Base-by-base conservation (phyloP, 2,329 filamentous ascomycete genomes). In the Tolypocladium guangdongense region DNA sequence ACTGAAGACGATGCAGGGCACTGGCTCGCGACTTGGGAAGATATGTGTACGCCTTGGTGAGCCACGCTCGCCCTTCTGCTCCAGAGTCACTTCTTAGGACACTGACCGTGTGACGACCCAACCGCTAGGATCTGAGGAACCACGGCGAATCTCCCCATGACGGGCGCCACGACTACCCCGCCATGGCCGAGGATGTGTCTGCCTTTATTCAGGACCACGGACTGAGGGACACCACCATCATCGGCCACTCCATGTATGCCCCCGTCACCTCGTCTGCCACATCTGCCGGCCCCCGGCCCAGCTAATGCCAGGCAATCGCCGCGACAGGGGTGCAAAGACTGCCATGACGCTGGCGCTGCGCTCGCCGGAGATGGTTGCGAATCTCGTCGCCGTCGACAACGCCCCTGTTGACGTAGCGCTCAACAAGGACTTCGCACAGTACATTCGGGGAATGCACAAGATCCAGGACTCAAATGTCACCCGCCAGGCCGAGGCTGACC, bases 121-220 rank as follows among this genome's bases (percentile, higher is more conserved):
- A 50, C 43, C 53, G 59, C 51, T 57, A 90, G 87, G 92, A 97
- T 68, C 80, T 96, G 20, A 83, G 92, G 60, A 97, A 97, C 66
- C 92, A 97, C 73, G 92, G 92, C 63, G 86, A 95, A 39, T 95
- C 90, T 1, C 88, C 90, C 1, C 91, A 96, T 69, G 69, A 83
- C 51, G 72, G 76, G 0, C 75, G 75, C 1, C 93, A 97, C 68
- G 86, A 92, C 71, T 97, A 97, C 68, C 68, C 71, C 1, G 78
- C 82, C 46, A 90, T 97, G 80, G 89, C 92, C 5, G 80, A 84
- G 59, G 92, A 97, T 62, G 83, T 96, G 12, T 82, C 85, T 52
- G 75, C 78, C 46, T 97, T 97, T 68, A 85, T 97, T 53, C 62
- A 76, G 6, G 73, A 87, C 52, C 86, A 95, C 67, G 74, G 76